These are phyloP conservation scores for Fragosphaeria purpurea DNA, from an alignment of 2,329 filamentous ascomycete genomes.

Conservation along the genomic window DNA sequence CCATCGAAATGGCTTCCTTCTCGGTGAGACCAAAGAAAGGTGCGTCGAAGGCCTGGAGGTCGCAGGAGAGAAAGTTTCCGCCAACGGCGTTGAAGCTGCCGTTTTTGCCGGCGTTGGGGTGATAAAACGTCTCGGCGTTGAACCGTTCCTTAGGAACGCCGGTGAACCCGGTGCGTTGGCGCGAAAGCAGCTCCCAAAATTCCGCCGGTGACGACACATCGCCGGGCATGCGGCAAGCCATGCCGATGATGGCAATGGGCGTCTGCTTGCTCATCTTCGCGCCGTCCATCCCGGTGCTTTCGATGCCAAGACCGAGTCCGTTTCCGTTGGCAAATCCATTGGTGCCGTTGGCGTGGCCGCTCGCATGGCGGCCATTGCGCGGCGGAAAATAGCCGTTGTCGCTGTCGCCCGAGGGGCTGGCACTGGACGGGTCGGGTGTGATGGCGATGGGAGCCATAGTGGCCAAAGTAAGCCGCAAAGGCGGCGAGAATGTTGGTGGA, in stretches of 20 bases:
- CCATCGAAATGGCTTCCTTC: constrained; percentile 40
- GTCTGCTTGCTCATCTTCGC: constrained; percentile 18
- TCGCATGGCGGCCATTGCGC: constrained; percentile 15
- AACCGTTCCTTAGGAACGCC: constrained; percentile 37
- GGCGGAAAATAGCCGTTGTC: constrained; percentile 16
- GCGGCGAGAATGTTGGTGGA: neutral
- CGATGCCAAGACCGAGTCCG: constrained; percentile 14
- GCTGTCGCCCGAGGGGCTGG: constrained; percentile 19
- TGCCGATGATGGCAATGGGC: constrained; percentile 37
- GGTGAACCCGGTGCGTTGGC: constrained; percentile 30
- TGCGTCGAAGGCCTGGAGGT: constrained; percentile 38
- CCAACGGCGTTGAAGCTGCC: constrained; percentile 28
- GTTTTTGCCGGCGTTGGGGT: constrained; percentile 32
- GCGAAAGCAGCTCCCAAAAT: constrained; percentile 34
- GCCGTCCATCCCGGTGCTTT: constrained; percentile 1
- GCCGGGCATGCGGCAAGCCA: constrained; percentile 36
- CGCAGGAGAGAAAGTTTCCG: constrained; percentile 34
- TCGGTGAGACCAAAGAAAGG: constrained; percentile 42
- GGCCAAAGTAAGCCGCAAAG: neutral
- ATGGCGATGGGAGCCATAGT: constrained; percentile 21
- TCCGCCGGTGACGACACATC: constrained; percentile 30
- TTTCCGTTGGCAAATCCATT: constrained; percentile 15
- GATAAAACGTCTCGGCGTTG: constrained; percentile 27
- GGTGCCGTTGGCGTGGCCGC: constrained; percentile 17
- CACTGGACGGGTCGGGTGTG: constrained; percentile 19